Conservation (phyloP, 2,329 filamentous ascomycete species). For the Epichloe sp. region DNA sequence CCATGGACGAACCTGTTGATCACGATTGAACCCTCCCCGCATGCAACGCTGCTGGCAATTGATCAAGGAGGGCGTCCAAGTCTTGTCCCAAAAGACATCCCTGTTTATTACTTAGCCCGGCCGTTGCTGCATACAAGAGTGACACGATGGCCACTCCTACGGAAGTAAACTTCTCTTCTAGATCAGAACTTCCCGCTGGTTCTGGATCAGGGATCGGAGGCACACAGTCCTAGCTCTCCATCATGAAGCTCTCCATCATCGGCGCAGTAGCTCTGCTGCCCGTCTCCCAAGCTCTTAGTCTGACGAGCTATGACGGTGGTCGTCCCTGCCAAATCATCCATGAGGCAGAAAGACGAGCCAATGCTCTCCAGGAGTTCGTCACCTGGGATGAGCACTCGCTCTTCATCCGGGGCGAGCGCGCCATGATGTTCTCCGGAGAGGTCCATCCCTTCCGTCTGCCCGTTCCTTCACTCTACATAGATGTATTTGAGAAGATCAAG, state of each 20-base stretch:
- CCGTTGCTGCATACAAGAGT: not conserved
- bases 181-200: not conserved
- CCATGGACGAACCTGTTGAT: not conserved
- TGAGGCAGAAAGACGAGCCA: conserved; percentile 10
- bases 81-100: not conserved
- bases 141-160: not conserved
- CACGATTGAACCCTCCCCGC: not conserved
- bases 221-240: not conserved
- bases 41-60: not conserved
- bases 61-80: not conserved
- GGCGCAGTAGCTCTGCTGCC: not conserved
- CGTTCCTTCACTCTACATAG: conserved; percentile 41
- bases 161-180: not conserved
- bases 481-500: conserved; percentile 73
- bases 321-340: conserved; percentile 12
- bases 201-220: not conserved
- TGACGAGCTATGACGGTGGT: conserved; percentile 5
- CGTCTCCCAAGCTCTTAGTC: conserved; percentile 3
- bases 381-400: conserved; percentile 64
- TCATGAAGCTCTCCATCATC: conserved; percentile 13
- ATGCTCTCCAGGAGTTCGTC: conserved; percentile 27
- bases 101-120: not conserved
- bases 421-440: conserved; percentile 62
- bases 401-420: conserved; percentile 54
- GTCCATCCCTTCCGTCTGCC: conserved; percentile 52